A percentile compares a stretch with the other conserved stretches of the same genome.
Evolutionary conservation across 306 rosid species (phyloP).

Genomic region (Castanea crenata): DNA sequence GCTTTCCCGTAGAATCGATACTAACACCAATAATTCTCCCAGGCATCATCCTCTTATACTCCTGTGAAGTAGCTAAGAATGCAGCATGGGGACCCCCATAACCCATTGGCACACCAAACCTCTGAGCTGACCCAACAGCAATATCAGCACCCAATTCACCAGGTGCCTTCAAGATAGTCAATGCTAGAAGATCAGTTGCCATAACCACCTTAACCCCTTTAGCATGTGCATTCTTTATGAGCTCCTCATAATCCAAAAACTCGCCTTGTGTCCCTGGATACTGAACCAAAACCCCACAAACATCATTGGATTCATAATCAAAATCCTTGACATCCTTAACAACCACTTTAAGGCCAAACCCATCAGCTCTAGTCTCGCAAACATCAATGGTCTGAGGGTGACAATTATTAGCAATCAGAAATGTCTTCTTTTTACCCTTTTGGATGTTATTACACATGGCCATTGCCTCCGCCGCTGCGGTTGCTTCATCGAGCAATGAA

Average conservation of each 20-base stretch:
- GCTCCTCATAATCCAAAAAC: slow-evolving; percentile 89
- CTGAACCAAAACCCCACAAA: slow-evolving; percentile 97
- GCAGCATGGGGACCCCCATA: slow-evolving; percentile 99
- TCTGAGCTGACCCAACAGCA: slow-evolving; percentile 95
- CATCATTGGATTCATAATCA: slow-evolving; percentile 82
- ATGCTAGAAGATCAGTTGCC: slow-evolving; percentile 85
- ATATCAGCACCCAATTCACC: slow-evolving; percentile 96
- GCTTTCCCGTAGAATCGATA: slow-evolving; percentile 87
- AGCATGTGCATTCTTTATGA: slow-evolving; percentile 89
- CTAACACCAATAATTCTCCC: slow-evolving; percentile 98
- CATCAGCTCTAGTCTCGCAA: slow-evolving; percentile 90
- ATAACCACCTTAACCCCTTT: slow-evolving; percentile 95
- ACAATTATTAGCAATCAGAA: slow-evolving; percentile 74
- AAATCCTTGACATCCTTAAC: slow-evolving; percentile 62
- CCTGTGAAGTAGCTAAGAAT: slow-evolving; percentile 92
- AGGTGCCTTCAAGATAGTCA: slow-evolving; percentile 89
- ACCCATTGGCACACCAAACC: slow-evolving; percentile 99
- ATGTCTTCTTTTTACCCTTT: slow-evolving; percentile 94
- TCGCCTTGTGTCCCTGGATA: slow-evolving; percentile 99
- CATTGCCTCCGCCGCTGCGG: slow-evolving; percentile 99
- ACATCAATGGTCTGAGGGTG: slow-evolving; percentile 95
- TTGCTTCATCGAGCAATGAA: slow-evolving; percentile 96
- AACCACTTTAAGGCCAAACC: slow-evolving; percentile 80
- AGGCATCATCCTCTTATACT: slow-evolving; percentile 99
- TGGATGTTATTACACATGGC: slow-evolving; percentile 89